phyloP scores from a whole-genome alignment of 2,329 filamentous ascomycete species.

The Alternaria arborescens region DNA sequence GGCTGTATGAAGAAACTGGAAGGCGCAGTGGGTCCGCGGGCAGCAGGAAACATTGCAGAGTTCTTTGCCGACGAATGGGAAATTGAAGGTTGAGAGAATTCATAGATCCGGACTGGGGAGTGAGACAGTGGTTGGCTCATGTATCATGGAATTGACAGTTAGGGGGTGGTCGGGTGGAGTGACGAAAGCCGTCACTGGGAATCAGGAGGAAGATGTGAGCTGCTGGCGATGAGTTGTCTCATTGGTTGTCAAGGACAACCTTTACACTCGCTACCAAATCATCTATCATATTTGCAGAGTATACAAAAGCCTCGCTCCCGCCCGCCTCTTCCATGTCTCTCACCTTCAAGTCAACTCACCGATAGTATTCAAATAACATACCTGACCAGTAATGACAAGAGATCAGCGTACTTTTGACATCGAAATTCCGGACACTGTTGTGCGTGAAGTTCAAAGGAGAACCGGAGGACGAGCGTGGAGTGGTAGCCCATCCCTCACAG shows the following conservation, averaged over 20 bases:
- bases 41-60: slow-evolving; percentile 33
- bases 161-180: not conserved
- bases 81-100: slow-evolving; percentile 20
- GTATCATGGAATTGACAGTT: not conserved
- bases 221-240: not conserved
- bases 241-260: not conserved
- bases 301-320: not conserved
- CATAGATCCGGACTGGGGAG: too few relatives aligned
- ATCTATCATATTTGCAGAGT: not conserved
- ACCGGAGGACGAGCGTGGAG: too few relatives aligned
- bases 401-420: too few relatives aligned
- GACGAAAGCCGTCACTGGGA: not conserved
- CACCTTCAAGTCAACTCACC: not conserved
- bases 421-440: too few relatives aligned
- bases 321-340: not conserved
- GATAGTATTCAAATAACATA: not conserved
- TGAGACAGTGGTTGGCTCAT: not conserved
- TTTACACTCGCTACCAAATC: not conserved
- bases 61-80: slow-evolving; percentile 49
- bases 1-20: slow-evolving; percentile 24
- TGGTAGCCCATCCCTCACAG: too few relatives aligned
- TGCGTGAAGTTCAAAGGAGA: too few relatives aligned
- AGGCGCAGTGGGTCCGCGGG: slow-evolving; percentile 32
- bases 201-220: not conserved
- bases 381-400: too few relatives aligned